phyloP scores from a whole-genome alignment of 1,284 basidiomycete species.

The Coniferiporia sulphurascens region DNA sequence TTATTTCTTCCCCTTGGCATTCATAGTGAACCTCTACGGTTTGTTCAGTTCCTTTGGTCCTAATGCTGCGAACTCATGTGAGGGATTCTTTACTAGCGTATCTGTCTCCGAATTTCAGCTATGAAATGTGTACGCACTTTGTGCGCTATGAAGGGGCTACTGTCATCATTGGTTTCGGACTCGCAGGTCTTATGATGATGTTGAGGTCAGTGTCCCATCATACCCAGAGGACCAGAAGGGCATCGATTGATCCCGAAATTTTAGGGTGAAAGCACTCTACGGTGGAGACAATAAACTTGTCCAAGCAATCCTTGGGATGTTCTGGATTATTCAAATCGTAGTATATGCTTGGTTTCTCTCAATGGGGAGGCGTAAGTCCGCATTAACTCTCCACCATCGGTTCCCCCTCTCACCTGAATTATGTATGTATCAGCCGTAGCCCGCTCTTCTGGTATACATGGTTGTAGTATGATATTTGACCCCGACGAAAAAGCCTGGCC shows the following conservation, averaged over 20 bases:
- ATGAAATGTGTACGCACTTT: conserved; percentile 1
- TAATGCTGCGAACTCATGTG: neutral
- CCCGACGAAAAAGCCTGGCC: neutral
- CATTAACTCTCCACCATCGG: neutral
- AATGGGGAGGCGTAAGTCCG: conserved; percentile 2
- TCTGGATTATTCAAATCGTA: conserved; percentile 8
- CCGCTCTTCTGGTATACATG: conserved; percentile 2
- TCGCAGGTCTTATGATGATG: conserved; percentile 16
- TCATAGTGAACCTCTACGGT: conserved; percentile 17
- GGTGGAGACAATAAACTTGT: conserved; percentile 1
- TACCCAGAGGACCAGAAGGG: neutral
- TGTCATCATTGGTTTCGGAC: conserved; percentile 3
- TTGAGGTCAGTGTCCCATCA: conserved; percentile 4
- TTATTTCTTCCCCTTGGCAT: conserved; percentile 16
- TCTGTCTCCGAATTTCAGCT: conserved; percentile 5
- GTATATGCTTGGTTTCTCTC: conserved; percentile 11
- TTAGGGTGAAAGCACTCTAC: conserved; percentile 17
- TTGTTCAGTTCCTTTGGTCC: neutral
- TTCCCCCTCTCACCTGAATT: neutral
- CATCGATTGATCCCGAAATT: too few species aligned
- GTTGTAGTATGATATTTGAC: conserved; percentile 14
- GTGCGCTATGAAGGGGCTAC: conserved; percentile 16
- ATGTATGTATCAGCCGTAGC: conserved; percentile 5
- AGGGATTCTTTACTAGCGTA: conserved; percentile 1
- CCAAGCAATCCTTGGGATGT: conserved; percentile 3